These are phyloP conservation scores for Camellia japonica DNA, from an alignment of 148 eudicot genomes.

Conservation along the genomic window DNA sequence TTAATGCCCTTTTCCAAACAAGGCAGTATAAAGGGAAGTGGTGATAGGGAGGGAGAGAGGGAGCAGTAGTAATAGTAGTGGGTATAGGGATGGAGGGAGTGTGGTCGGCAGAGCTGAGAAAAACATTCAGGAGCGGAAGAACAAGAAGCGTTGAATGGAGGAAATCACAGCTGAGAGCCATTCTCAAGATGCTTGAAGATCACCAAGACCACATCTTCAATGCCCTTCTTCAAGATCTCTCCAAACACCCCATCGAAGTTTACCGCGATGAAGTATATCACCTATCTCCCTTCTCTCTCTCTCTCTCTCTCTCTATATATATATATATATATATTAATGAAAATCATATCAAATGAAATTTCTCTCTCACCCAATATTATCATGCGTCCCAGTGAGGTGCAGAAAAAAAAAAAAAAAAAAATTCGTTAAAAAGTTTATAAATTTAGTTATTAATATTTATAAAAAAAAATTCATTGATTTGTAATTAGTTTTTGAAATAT, in stretches of 20 bases:
- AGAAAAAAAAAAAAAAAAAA: too few relatives aligned
- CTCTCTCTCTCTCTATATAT: background rate
- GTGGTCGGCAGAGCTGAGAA: slow-evolving; percentile 39
- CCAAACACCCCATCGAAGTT: slow-evolving; percentile 61
- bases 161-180: slow-evolving; percentile 54
- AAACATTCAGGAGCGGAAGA: slow-evolving; percentile 53
- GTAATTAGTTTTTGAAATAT: too few relatives aligned
- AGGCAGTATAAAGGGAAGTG: too few relatives aligned
- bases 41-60: background rate
- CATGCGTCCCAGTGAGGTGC: too few relatives aligned
- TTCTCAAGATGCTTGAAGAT: slow-evolving; percentile 43
- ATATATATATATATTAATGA: background rate
- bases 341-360: too few relatives aligned
- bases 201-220: slow-evolving; percentile 50
- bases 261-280: slow-evolving; percentile 74
- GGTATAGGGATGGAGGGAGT: background rate
- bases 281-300: too few relatives aligned
- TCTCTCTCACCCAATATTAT: too few relatives aligned
- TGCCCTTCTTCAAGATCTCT: slow-evolving; percentile 67
- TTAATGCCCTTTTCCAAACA: too few relatives aligned
- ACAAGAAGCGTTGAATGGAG: slow-evolving; percentile 68
- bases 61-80: too few relatives aligned
- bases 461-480: too few relatives aligned
- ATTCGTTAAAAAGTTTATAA: too few relatives aligned
- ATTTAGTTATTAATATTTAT: too few relatives aligned